Evolutionary conservation across 148 eudicot genomes (phyloP), one percentile per base, ranked within the genome.

Genomic region (Polygonum aviculare): DNA sequence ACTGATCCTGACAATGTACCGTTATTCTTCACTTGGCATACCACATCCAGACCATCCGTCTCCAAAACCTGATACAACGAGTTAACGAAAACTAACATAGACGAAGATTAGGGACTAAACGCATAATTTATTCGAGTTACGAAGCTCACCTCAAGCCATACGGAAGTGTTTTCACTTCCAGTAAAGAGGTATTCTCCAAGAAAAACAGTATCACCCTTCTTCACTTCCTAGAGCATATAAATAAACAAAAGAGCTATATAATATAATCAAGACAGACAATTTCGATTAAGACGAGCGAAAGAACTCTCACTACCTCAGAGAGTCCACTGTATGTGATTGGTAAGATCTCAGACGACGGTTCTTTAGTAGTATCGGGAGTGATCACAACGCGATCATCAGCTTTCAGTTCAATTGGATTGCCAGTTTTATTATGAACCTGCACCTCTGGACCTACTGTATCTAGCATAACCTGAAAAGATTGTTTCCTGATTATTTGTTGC

Each of bases 391-490:
- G 74, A 60, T 76, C 85, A 19, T 82, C 90, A 14, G 81, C 88
- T 69, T 80, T 79, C 65, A 86, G 69, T 72, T 81, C 71, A 35
- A 88, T 83, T 8, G 85, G 75, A 18, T 82, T 83, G 39, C 88
- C 92, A 45, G 84, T 74, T 79, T 85, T 79, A 60, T 88, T 88
- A 54, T 45, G 45, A 77, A 88, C 84, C n/a, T 85, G 87, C 26
- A 88, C 80, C 78, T 85, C 90, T n/a, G 92, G 92, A 39, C 92
- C 91, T 76, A 81, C 85, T 18, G 91, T 88, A 83, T 88, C 91
- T 57, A 88, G 79, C 91, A 88, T 86, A 38, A 88, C 89, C 91
- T 88, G 83, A 69, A 76, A 14, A 14, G 63, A 80, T 69, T n/a
- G 47, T 31, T 76, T 8, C 41, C 70, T 79, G 2, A 79, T 12